phyloP scores from a whole-genome alignment of 768 basidiomycete genomes.

The Hydnomerulius pinastri region DNA sequence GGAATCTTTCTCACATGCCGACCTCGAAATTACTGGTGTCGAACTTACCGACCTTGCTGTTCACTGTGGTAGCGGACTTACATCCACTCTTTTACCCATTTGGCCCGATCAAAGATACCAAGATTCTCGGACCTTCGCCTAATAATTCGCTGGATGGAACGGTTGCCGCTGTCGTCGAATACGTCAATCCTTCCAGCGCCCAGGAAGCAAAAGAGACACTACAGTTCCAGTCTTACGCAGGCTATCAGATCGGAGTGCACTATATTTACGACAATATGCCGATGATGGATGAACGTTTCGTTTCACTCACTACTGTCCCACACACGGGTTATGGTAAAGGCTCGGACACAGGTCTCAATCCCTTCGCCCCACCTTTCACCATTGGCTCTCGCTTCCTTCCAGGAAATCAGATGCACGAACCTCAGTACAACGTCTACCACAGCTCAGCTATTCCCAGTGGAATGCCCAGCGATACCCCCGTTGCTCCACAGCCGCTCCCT shows the following conservation, averaged over 20 bases:
- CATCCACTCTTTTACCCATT: constrained; percentile 76
- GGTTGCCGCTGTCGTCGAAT: constrained; percentile 66
- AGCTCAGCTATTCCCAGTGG: constrained; percentile 10
- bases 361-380: constrained; percentile 34
- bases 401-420: constrained; percentile 3
- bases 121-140: constrained; percentile 43
- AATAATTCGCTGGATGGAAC: constrained; percentile 38
- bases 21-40: constrained; percentile 59
- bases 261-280: constrained; percentile 30
- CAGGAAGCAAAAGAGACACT: constrained; percentile 65
- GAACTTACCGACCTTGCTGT: constrained; percentile 66
- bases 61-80: constrained; percentile 65
- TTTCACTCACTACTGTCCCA: constrained; percentile 14
- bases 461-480: constrained; percentile 22
- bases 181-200: constrained; percentile 52
- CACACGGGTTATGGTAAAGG: constrained; percentile 13
- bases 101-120: constrained; percentile 65
- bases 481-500: constrained; percentile 27
- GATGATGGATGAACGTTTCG: not conserved
- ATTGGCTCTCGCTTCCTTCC: constrained; percentile 14
- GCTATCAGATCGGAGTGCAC: constrained; percentile 41
- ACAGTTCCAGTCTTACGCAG: constrained; percentile 63
- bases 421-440: constrained; percentile 5
- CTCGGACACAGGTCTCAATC: constrained; percentile 30
- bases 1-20: constrained; percentile 39